Evolutionary conservation across 2,329 filamentous ascomycete genomes (phyloP).

Genomic region (Colletotrichum endophyticum): DNA sequence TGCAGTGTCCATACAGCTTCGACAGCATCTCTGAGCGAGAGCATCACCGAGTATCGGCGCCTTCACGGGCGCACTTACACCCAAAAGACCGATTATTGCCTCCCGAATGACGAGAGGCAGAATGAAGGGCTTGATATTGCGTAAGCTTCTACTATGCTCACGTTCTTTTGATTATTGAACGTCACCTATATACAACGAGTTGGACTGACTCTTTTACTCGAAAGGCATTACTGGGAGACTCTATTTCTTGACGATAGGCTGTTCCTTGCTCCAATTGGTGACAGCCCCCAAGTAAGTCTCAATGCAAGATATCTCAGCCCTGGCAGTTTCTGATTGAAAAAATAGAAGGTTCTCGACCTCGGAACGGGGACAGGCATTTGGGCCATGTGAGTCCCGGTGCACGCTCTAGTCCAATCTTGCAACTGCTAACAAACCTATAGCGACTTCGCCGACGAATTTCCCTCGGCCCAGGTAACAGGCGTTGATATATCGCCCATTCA

Average conservation of each 20-base stretch:
- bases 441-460: conserved; percentile 49
- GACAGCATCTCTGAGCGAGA: background rate
- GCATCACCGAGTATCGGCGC: background rate
- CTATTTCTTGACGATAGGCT: background rate
- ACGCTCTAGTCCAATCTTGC: too few relatives aligned
- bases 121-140: background rate
- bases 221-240: background rate
- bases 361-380: conserved; percentile 61
- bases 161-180: background rate
- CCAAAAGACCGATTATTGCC: conserved; percentile 1
- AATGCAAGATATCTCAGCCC: too few relatives aligned
- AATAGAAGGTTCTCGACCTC: conserved; percentile 35
- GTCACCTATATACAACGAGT: background rate
- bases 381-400: conserved; percentile 25
- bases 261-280: background rate
- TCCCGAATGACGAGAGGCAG: background rate
- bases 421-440: conserved; percentile 33
- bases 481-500: conserved; percentile 64
- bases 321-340: background rate
- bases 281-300: background rate
- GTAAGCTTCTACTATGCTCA: background rate
- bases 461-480: conserved; percentile 48
- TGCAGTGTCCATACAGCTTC: too few relatives aligned
- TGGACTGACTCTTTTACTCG: background rate
- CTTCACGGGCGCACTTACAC: conserved; percentile 5